Conservation (phyloP, 495 filamentous ascomycete species). For the Aspergillus panamensis region DNA sequence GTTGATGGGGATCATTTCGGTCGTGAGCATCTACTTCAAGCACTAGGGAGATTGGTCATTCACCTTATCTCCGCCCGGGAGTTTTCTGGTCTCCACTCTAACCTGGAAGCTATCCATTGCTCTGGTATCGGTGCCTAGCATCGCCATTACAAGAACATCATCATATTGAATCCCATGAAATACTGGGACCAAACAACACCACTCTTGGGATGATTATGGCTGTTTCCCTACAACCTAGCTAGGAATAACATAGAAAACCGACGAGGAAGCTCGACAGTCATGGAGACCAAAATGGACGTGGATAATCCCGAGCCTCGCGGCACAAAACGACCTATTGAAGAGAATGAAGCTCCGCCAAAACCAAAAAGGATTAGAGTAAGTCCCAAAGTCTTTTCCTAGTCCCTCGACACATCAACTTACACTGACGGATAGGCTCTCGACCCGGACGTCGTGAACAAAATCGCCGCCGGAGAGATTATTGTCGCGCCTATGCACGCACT, state of each 20-base stretch:
- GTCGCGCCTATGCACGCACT: constrained; percentile 95
- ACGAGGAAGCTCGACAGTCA: constrained; percentile 19
- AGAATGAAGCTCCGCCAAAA: constrained; percentile 34
- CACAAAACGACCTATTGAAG: constrained; percentile 61
- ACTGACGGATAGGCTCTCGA: constrained; percentile 64
- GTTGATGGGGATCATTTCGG: no score
- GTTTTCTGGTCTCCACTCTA: no score
- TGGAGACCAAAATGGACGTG: constrained; percentile 48
- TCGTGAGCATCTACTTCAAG: no score
- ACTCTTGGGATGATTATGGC: not conserved
- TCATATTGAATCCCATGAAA: no score
- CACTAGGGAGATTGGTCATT: no score
- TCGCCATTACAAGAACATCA: no score
- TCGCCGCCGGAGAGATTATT: constrained; percentile 98
- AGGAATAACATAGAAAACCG: not conserved
- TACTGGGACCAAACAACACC: no score
- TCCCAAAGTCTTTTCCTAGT: not conserved
- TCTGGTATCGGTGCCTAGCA: not conserved
- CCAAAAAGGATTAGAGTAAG: constrained; percentile 66
- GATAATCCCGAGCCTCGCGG: constrained; percentile 47
- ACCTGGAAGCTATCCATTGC: not conserved
- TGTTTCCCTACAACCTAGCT: not conserved
- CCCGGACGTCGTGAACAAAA: constrained; percentile 97
- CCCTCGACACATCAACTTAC: not conserved
- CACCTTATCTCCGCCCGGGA: no score